A percentile compares a stretch with the other conserved stretches of the same genome.
These are phyloP conservation scores for Arthrobotrys megalospora DNA, from an alignment of 2,329 filamentous ascomycete genomes.

Conservation along the genomic window DNA sequence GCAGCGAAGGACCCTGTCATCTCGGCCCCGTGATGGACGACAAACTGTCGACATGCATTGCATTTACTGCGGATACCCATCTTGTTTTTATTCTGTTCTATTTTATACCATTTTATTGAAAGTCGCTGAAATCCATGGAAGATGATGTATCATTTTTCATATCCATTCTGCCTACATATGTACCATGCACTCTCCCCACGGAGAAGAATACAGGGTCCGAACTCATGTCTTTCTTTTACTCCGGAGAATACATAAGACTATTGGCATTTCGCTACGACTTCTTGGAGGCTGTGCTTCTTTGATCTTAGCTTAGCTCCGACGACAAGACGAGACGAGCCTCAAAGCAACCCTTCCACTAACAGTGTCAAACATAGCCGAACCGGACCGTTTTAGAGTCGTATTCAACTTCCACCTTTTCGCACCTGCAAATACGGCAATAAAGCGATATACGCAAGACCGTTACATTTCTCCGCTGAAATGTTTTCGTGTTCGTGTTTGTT, in stretches of 20 bases:
- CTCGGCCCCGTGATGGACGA: slow-evolving; percentile 30
- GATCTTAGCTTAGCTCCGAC: slow-evolving; percentile 31
- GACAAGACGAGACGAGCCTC: slow-evolving; percentile 6
- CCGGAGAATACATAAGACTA: background rate
- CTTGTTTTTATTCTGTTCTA: background rate
- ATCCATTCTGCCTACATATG: background rate
- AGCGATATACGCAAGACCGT: background rate
- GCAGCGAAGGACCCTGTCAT: slow-evolving; percentile 41
- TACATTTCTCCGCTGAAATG: slow-evolving; percentile 4
- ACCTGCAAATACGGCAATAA: slow-evolving; percentile 6
- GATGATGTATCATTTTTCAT: background rate
- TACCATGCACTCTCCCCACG: background rate
- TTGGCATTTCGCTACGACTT: slow-evolving; percentile 19
- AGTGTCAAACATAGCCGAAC: slow-evolving; percentile 45
- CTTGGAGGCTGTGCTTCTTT: slow-evolving; percentile 30
- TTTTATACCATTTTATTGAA: slow-evolving; percentile 2
- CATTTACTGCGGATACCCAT: slow-evolving; percentile 4
- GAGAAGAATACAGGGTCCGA: background rate
- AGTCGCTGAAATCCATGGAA: background rate
- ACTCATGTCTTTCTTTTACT: slow-evolving; percentile 4
- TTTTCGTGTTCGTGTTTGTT: slow-evolving; percentile 10
- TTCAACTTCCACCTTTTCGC: slow-evolving; percentile 24
- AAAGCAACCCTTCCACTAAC: slow-evolving; percentile 12
- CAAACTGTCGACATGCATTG: slow-evolving; percentile 27
- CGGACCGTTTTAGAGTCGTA: slow-evolving; percentile 36